phyloP scores from a whole-genome alignment of 495 filamentous ascomycete species.

The Penicillium argentinense region DNA sequence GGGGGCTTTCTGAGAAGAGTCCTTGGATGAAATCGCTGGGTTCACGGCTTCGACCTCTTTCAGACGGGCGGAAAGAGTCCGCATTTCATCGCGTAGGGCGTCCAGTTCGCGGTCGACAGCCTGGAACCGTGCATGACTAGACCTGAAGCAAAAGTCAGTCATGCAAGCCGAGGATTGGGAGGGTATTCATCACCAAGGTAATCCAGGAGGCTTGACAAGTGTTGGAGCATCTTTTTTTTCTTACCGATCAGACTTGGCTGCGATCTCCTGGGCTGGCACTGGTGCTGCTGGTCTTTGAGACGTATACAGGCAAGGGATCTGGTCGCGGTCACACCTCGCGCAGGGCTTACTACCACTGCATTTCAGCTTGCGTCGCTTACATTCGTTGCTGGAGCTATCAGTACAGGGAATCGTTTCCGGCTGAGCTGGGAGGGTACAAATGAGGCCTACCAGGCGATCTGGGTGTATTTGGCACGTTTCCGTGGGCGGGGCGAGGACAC shows the following conservation, averaged over 20 bases:
- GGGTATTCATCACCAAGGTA: background rate
- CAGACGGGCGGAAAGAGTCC: slow-evolving; percentile 33
- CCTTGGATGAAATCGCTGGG: background rate
- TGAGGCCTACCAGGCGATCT: background rate
- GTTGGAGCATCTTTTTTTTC: too few species aligned
- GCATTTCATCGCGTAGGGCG: slow-evolving; percentile 32
- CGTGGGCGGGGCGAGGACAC: background rate
- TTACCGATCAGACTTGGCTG: slow-evolving; percentile 24
- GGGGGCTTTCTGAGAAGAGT: background rate
- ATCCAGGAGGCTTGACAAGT: too few species aligned
- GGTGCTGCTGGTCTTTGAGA: slow-evolving; percentile 5
- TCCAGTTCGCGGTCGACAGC: slow-evolving; percentile 32
- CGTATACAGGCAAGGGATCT: slow-evolving; percentile 68
- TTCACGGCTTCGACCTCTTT: slow-evolving; percentile 28
- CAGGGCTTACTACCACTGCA: slow-evolving; percentile 82
- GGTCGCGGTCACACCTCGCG: slow-evolving; percentile 64
- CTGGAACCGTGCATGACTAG: slow-evolving; percentile 18
- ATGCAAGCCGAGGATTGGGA: background rate
- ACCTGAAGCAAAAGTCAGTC: slow-evolving; percentile 11
- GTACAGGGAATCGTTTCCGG: too few species aligned
- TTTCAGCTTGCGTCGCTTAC: slow-evolving; percentile 88
- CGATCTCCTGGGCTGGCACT: slow-evolving; percentile 7
- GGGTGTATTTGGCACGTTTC: slow-evolving; percentile 2
- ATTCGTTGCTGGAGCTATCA: slow-evolving; percentile 62
- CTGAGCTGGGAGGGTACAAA: background rate